Percentiles rank a stretch among this genome's conserved stretches.
Conservation (phyloP, 495 filamentous ascomycete species). For the Aspergillus olivimuriae region DNA sequence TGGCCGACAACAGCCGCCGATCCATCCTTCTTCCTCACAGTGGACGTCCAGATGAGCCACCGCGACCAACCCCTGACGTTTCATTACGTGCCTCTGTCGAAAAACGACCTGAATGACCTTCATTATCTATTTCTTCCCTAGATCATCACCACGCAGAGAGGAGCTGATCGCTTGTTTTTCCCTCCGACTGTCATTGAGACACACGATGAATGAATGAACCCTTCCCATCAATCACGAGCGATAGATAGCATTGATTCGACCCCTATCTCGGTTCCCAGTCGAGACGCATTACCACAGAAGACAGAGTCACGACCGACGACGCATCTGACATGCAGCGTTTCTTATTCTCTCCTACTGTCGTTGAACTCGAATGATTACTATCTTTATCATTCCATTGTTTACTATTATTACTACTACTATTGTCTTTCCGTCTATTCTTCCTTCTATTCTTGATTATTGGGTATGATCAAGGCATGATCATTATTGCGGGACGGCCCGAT, state of each 20-base stretch:
- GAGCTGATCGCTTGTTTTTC: slow-evolving; percentile 5
- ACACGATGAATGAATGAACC: slow-evolving; percentile 20
- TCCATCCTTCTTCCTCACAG: slow-evolving; percentile 11
- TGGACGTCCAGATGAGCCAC: slow-evolving; percentile 11
- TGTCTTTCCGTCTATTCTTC: too few species aligned
- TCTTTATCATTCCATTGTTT: too few species aligned
- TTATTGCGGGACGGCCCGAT: too few species aligned
- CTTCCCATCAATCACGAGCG: slow-evolving; percentile 12
- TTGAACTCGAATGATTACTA: too few species aligned
- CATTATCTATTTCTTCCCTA: neutral
- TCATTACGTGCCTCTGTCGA: slow-evolving; percentile 11
- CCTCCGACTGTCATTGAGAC: slow-evolving; percentile 4
- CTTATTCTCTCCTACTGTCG: slow-evolving; percentile 1
- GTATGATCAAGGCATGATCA: too few species aligned
- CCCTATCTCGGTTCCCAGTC: neutral
- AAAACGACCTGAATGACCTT: slow-evolving; percentile 14
- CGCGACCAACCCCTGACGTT: slow-evolving; percentile 5
- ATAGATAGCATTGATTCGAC: slow-evolving; percentile 17
- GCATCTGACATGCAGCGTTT: slow-evolving; percentile 3
- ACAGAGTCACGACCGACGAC: slow-evolving; percentile 6
- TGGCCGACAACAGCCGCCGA: slow-evolving; percentile 22
- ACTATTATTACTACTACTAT: too few species aligned
- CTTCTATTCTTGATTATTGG: too few species aligned
- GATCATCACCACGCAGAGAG: neutral
- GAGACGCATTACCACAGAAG: slow-evolving; percentile 11